Conservation (phyloP, 768 basidiomycete species). For the Mrakia hoshinonis region DNA sequence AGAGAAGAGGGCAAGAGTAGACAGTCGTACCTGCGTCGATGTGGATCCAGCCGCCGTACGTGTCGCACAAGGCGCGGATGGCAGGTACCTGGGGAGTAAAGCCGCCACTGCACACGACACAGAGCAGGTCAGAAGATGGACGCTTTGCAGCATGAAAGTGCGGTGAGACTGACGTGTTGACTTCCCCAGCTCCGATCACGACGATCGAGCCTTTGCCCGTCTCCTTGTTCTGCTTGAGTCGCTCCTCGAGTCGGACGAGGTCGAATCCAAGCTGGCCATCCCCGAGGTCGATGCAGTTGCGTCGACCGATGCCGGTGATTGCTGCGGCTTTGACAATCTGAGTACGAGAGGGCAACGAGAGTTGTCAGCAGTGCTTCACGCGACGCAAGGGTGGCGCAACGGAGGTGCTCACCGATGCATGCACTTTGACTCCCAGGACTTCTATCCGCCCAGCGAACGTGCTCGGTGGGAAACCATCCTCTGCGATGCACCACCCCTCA, state of each 20-base stretch:
- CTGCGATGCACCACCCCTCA: slow-evolving; percentile 40
- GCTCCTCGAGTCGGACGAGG: slow-evolving; percentile 35
- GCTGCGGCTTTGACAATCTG: slow-evolving; percentile 43
- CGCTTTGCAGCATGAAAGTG: not conserved
- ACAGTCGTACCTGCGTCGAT: slow-evolving; percentile 43
- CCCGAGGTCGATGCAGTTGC: slow-evolving; percentile 40
- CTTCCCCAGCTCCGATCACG: slow-evolving; percentile 43
- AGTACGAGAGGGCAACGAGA: not conserved
- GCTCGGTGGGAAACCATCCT: slow-evolving; percentile 38
- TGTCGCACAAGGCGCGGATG: slow-evolving; percentile 41
- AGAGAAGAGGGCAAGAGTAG: no score
- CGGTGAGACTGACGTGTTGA: slow-evolving; percentile 41
- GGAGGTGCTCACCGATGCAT: slow-evolving; percentile 40
- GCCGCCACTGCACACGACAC: slow-evolving; percentile 33
- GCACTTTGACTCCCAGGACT: slow-evolving; percentile 42
- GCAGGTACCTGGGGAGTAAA: slow-evolving; percentile 38
- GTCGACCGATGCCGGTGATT: slow-evolving; percentile 42
- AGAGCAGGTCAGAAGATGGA: not conserved
- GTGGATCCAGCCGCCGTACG: slow-evolving; percentile 44
- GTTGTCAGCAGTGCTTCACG: no score
- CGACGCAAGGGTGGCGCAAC: no score
- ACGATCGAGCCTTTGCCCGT: slow-evolving; percentile 39
- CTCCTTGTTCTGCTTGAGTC: slow-evolving; percentile 35
- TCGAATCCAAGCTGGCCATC: slow-evolving; percentile 40
- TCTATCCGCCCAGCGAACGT: slow-evolving; percentile 36